Base-by-base conservation (phyloP, 225 moss, liverwort and hornwort genomes). In the Thuidium tamariscinum region DNA sequence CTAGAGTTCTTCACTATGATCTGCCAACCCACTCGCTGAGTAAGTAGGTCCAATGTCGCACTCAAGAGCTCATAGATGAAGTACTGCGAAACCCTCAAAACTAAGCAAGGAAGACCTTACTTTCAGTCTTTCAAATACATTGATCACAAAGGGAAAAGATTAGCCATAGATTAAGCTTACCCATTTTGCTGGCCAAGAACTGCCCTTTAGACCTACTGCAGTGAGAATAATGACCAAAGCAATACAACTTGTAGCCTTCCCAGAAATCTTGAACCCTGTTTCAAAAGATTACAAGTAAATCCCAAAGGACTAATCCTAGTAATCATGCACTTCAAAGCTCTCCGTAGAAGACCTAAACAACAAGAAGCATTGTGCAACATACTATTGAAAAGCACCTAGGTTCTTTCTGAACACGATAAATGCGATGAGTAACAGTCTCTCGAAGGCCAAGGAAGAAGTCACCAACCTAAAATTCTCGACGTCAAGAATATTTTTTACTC, bases 211-310 rank as follows among this genome's bases (percentile, higher is more conserved):
- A 86, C 32, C 34, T 66, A 51, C 89, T 61, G 71, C 89, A 91
- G 16, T 87, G 84, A 76, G 91, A 92, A 88, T 92, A 94, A 83
- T 94, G 37, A 55, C 92, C 94, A 87, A 89, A 92, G 91, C 89
- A 94, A 88, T 94, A 94, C 42, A 91, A 80, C 83, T 94, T 92
- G 81, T 91, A 92, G 36, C 92, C 94, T 66, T 84, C 81, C 91
- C 93, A 94, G 51, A 94, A 94, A 86, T 94, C 93, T 89, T 74
- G 82, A 86, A 90, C 90, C 57, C 91, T 91, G 87, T 79, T 87
- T 67, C 83, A 89, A 75, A 67, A 72, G 21, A 85, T 85, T 49
- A 54, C 23, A 83, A 18, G 39, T 91, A 54, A 91, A 85, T 87
- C 66, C 84, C 70, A 84, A 69, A 36, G 74, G 32, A 56, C n/a